These are phyloP conservation scores for Penicillium olsonii DNA, from an alignment of 2,329 filamentous ascomycete genomes.

Conservation along the genomic window DNA sequence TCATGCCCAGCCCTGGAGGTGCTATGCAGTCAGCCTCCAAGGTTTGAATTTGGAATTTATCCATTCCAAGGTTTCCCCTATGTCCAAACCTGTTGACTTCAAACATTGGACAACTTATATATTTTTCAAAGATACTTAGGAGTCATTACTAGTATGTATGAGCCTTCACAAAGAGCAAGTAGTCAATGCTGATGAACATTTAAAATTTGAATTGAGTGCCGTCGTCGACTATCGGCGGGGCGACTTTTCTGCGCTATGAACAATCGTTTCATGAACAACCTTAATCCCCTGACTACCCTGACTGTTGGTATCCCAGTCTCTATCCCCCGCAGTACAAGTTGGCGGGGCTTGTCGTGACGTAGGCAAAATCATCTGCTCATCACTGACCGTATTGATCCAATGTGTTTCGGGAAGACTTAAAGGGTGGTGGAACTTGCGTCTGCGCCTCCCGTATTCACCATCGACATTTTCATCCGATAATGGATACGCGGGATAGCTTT, in stretches of 20 bases:
- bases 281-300: conserved; percentile 29
- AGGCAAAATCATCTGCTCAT: conserved; percentile 32
- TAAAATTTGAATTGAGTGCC: too few species aligned
- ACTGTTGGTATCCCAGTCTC: conserved; percentile 23
- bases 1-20: too few species aligned
- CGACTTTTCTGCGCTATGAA: conserved; percentile 25
- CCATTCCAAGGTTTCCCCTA: too few species aligned
- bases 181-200: too few species aligned
- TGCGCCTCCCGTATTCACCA: conserved; percentile 18
- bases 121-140: too few species aligned
- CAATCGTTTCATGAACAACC: conserved; percentile 34
- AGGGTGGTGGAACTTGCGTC: conserved; percentile 32
- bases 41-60: too few species aligned
- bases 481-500: conserved; percentile 28
- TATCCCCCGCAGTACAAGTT: conserved; percentile 24
- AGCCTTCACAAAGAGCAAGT: too few species aligned
- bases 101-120: too few species aligned
- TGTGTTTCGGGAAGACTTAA: conserved; percentile 34
- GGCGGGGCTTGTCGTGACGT: conserved; percentile 26
- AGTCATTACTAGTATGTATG: too few species aligned
- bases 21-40: too few species aligned
- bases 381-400: conserved; percentile 31
- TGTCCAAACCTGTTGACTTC: too few species aligned
- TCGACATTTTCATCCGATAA: conserved; percentile 21
- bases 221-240: conserved; percentile 12